Evolutionary conservation across 177 flowering plant species (phyloP).

Genomic region (Vitis hybrid): DNA sequence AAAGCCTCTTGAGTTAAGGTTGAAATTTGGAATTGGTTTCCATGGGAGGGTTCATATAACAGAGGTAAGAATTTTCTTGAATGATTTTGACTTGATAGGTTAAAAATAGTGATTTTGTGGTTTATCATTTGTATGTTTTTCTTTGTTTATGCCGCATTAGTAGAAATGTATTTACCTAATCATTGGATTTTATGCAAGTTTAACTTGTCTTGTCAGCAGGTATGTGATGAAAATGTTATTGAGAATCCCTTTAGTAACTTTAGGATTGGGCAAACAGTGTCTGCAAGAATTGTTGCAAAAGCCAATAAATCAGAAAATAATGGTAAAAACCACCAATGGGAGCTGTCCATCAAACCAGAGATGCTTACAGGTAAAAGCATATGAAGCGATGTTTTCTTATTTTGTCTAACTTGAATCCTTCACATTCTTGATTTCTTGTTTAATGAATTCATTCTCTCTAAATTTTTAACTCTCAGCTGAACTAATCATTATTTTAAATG

Average conservation of each 20-base stretch:
- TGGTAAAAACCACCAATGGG: slow-evolving; percentile 50
- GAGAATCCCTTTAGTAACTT: slow-evolving; percentile 63
- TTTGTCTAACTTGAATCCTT: background rate
- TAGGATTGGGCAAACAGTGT: slow-evolving; percentile 69
- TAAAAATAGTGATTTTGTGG: background rate
- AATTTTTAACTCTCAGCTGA: background rate
- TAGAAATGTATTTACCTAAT: background rate
- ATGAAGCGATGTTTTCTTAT: background rate
- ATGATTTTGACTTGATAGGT: background rate
- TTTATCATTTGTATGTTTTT: background rate
- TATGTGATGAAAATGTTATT: slow-evolving; percentile 37
- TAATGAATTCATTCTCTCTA: background rate
- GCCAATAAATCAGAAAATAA: slow-evolving; percentile 31
- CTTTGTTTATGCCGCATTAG: background rate
- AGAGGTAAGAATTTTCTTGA: slow-evolving; percentile 53
- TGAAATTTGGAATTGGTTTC: slow-evolving; percentile 80
- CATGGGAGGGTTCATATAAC: slow-evolving; percentile 88
- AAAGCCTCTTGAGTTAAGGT: slow-evolving; percentile 67
- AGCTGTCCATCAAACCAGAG: slow-evolving; percentile 70
- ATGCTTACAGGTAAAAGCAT: slow-evolving; percentile 51
- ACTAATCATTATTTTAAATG: background rate
- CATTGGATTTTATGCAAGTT: background rate
- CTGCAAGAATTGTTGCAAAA: slow-evolving; percentile 69
- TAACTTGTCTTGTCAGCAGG: slow-evolving; percentile 36
- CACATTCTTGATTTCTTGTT: background rate